Conservation (phyloP, 495 filamentous ascomycete genomes). For the Xylaria palmicola region DNA sequence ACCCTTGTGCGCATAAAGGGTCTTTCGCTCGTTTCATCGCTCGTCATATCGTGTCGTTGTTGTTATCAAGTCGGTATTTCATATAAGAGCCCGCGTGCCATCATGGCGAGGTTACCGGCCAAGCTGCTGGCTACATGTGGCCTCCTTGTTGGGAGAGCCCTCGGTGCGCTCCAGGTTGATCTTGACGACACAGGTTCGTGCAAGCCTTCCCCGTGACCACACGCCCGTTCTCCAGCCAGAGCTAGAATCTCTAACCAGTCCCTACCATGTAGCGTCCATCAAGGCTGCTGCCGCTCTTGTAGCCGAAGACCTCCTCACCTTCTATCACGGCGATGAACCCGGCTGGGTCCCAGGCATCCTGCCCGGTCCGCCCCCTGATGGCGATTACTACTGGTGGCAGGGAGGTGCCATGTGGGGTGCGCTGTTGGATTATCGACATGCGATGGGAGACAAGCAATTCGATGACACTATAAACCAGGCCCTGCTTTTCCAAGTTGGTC, state of each 20-base stretch:
- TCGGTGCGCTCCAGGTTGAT: constrained; percentile 32
- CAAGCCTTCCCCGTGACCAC: not conserved
- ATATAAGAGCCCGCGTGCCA: not conserved
- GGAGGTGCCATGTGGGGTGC: constrained; percentile 62
- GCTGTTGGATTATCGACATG: constrained; percentile 60
- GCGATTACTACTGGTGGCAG: constrained; percentile 75
- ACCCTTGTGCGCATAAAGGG: not conserved
- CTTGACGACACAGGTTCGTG: constrained; percentile 39
- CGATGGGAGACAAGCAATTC: constrained; percentile 54
- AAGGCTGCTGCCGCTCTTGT: constrained; percentile 59
- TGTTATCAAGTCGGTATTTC: not conserved
- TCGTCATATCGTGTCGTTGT: not conserved
- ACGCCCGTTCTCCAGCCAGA: not conserved
- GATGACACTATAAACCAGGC: constrained; percentile 51
- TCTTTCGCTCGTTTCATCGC: not conserved
- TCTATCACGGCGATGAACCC: constrained; percentile 62
- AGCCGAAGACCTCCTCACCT: constrained; percentile 63
- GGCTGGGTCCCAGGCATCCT: constrained; percentile 60
- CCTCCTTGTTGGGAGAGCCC: constrained; percentile 18
- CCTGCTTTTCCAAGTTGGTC: constrained; percentile 54
- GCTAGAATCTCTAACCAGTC: not conserved
- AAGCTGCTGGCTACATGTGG: constrained; percentile 27
- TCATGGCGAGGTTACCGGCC: constrained; percentile 28
- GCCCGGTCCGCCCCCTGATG: constrained; percentile 42
- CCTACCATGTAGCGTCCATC: constrained; percentile 50